These are phyloP conservation scores for Nemania diffusa DNA, from an alignment of 2,329 filamentous ascomycete species.

Conservation along the genomic window DNA sequence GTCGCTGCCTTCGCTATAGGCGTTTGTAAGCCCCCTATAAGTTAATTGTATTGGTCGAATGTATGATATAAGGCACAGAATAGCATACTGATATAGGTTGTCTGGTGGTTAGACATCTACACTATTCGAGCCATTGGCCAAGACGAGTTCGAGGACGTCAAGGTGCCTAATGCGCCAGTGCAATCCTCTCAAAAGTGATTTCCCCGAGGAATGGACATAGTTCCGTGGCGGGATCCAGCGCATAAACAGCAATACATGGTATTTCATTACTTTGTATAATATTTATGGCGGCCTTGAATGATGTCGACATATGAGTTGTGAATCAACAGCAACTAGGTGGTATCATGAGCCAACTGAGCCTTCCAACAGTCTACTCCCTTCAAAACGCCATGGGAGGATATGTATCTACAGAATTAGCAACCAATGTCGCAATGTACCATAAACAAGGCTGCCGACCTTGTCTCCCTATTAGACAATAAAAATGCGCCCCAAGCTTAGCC, in stretches of 20 bases:
- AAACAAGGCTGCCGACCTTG: conserved; percentile 34
- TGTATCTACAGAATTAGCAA: conserved; percentile 39
- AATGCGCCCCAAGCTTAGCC: conserved; percentile 18
- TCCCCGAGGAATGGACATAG: not conserved
- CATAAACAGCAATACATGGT: conserved; percentile 5
- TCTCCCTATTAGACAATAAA: conserved; percentile 33
- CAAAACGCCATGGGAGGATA: conserved; percentile 34
- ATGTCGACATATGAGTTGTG: conserved; percentile 20
- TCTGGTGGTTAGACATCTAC: conserved; percentile 60
- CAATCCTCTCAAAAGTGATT: conserved; percentile 23
- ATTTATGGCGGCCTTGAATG: conserved; percentile 7
- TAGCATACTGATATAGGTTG: conserved; percentile 17
- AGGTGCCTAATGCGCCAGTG: conserved; percentile 78
- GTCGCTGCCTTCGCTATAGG: conserved; percentile 80
- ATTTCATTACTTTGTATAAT: conserved; percentile 12
- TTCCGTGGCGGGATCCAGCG: not conserved
- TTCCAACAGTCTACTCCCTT: conserved; percentile 33
- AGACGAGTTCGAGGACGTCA: conserved; percentile 96
- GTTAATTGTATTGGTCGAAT: not conserved
- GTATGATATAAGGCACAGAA: not conserved
- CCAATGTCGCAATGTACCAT: conserved; percentile 39
- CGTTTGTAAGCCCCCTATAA: conserved; percentile 76
- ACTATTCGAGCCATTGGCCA: conserved; percentile 88
- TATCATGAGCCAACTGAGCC: conserved; percentile 42
- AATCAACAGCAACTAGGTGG: conserved; percentile 39